Conservation (phyloP, 176 grass and related monocot species). For the Ananas comosus region DNA sequence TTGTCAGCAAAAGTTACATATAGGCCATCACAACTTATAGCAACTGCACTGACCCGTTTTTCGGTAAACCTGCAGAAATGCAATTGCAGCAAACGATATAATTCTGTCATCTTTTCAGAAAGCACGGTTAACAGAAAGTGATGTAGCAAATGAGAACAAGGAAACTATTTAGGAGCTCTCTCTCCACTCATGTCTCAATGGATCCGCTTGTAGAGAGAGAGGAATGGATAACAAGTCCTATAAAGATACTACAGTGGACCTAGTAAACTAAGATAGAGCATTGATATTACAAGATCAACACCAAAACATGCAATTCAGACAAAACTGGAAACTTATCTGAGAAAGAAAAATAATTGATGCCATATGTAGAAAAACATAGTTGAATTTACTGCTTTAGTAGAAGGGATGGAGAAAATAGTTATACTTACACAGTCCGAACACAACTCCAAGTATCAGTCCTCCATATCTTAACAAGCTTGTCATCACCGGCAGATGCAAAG, state of each 20-base stretch:
- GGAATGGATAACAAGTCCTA: too few species aligned
- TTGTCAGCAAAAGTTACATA: slow-evolving; percentile 85
- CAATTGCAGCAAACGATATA: background rate
- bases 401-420: background rate
- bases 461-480: slow-evolving; percentile 89
- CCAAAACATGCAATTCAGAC: too few species aligned
- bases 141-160: background rate
- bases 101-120: background rate
- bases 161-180: too few species aligned
- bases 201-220: too few species aligned
- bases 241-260: background rate
- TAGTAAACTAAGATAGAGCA: background rate
- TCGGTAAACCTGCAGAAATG: slow-evolving; percentile 55
- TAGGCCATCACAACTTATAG: slow-evolving; percentile 40
- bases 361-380: background rate
- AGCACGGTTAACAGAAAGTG: background rate
- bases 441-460: slow-evolving; percentile 56
- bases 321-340: too few species aligned
- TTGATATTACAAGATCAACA: too few species aligned
- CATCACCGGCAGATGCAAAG: slow-evolving; percentile 70
- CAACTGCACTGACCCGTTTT: slow-evolving; percentile 78
- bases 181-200: too few species aligned
- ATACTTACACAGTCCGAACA: slow-evolving; percentile 56
- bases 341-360: background rate
- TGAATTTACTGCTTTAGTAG: background rate